These are phyloP conservation scores for Juglanconis oblonga DNA, from an alignment of 2,329 filamentous ascomycete species.

Conservation along the genomic window DNA sequence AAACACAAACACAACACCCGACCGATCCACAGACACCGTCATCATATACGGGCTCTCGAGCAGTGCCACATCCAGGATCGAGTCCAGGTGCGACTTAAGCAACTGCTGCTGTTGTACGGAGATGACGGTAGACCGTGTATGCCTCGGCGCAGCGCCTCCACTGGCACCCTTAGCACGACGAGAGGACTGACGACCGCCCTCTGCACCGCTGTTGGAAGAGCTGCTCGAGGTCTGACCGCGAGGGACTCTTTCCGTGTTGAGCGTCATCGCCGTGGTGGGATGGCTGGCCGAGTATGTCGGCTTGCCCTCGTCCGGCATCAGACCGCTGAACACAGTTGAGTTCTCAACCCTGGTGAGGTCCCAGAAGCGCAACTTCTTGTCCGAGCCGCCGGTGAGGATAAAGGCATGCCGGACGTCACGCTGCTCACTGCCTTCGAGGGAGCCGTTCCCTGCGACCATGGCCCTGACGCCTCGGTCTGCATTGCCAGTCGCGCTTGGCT, in stretches of 20 bases:
- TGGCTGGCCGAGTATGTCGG: constrained; percentile 69
- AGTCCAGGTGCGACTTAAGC: constrained; percentile 82
- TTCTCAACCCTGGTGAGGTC: constrained; percentile 76
- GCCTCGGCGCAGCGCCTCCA: constrained; percentile 31
- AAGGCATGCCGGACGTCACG: constrained; percentile 76
- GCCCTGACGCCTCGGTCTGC: constrained; percentile 69
- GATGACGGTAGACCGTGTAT: constrained; percentile 78
- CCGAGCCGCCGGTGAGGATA: constrained; percentile 81
- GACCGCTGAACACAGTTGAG: constrained; percentile 77
- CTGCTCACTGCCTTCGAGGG: constrained; percentile 57
- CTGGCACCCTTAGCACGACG: constrained; percentile 8
- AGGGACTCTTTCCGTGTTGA: constrained; percentile 64
- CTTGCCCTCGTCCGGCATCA: constrained; percentile 65
- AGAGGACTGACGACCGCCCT: background rate
- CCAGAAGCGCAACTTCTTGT: constrained; percentile 93
- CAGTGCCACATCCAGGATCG: constrained; percentile 82
- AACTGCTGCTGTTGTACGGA: constrained; percentile 84
- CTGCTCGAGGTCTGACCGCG: constrained; percentile 26
- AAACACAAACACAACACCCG: constrained; percentile 85
- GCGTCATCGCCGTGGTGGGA: constrained; percentile 58
- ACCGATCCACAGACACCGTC: constrained; percentile 86
- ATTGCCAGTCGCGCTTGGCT: constrained; percentile 53
- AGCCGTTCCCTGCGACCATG: constrained; percentile 69
- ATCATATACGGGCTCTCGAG: constrained; percentile 88
- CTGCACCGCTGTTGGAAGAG: constrained; percentile 29